phyloP scores from a whole-genome alignment of 2,329 filamentous ascomycete genomes.

The Calonectria honghensis region DNA sequence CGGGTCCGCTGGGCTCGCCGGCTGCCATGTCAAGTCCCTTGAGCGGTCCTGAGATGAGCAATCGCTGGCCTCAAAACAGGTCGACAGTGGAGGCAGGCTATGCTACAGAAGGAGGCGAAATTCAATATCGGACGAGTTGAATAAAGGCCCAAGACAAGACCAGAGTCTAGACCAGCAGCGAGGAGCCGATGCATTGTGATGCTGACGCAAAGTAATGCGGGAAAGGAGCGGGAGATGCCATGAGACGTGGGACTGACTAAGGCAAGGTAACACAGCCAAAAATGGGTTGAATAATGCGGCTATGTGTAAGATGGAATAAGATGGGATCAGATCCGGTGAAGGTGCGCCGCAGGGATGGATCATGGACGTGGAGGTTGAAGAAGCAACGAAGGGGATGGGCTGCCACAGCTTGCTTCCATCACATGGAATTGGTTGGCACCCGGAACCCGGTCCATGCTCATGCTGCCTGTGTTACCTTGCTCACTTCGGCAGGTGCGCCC shows the following conservation, averaged over 20 bases:
- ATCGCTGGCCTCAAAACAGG: background rate
- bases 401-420: slow-evolving; percentile 14
- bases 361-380: slow-evolving; percentile 24
- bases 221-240: slow-evolving; percentile 15
- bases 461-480: slow-evolving; percentile 18
- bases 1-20: slow-evolving; percentile 12
- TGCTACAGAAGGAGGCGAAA: slow-evolving; percentile 34
- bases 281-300: slow-evolving; percentile 18
- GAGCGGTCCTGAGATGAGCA: background rate
- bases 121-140: slow-evolving; percentile 38
- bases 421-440: slow-evolving; percentile 15
- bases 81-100: slow-evolving; percentile 18
- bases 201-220: slow-evolving; percentile 42
- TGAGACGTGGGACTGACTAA: slow-evolving; percentile 10
- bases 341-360: slow-evolving; percentile 12
- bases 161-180: slow-evolving; percentile 44
- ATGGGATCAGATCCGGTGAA: slow-evolving; percentile 13
- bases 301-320: background rate
- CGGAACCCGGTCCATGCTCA: slow-evolving; percentile 19
- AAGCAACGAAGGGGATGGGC: slow-evolving; percentile 15
- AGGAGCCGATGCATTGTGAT: slow-evolving; percentile 24
- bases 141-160: slow-evolving; percentile 43
- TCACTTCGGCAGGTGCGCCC: slow-evolving; percentile 12
- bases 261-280: background rate
- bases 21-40: background rate